Conservation (phyloP, 208 protist genomes). For the Angomonas deanei region DNA sequence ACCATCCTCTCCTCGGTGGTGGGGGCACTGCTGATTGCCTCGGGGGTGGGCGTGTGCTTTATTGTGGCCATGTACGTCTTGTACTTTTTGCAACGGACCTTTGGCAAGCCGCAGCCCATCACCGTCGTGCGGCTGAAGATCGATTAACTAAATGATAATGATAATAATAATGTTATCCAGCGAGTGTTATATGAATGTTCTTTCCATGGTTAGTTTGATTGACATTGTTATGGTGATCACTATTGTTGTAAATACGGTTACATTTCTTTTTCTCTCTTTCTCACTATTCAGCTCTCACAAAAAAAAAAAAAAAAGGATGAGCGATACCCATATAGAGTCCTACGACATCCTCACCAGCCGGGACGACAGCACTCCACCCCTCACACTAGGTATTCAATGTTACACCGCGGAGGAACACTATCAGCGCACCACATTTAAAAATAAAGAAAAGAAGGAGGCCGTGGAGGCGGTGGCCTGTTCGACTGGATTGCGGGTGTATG, state of each 20-base stretch:
- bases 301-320: slow-evolving; percentile 4
- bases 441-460: neutral
- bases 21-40: neutral
- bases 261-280: slow-evolving; percentile 8
- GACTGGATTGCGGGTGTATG: slow-evolving; percentile 69
- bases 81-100: neutral
- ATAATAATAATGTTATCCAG: neutral
- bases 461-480: slow-evolving; percentile 20
- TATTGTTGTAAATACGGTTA: neutral
- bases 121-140: neutral
- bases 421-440: slow-evolving; percentile 17
- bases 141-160: neutral
- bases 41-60: neutral
- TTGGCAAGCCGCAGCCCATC: neutral
- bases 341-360: too few relatives aligned
- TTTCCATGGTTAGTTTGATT: neutral
- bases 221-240: neutral
- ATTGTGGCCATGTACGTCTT: neutral
- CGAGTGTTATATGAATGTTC: neutral
- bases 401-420: slow-evolving; percentile 55
- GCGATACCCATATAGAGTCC: neutral
- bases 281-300: neutral
- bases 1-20: neutral
- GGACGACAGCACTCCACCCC: too few relatives aligned
- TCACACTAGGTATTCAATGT: too few relatives aligned